phyloP scores from a whole-genome alignment of 345 rosid genomes.

The Gossypium mustelinum region DNA sequence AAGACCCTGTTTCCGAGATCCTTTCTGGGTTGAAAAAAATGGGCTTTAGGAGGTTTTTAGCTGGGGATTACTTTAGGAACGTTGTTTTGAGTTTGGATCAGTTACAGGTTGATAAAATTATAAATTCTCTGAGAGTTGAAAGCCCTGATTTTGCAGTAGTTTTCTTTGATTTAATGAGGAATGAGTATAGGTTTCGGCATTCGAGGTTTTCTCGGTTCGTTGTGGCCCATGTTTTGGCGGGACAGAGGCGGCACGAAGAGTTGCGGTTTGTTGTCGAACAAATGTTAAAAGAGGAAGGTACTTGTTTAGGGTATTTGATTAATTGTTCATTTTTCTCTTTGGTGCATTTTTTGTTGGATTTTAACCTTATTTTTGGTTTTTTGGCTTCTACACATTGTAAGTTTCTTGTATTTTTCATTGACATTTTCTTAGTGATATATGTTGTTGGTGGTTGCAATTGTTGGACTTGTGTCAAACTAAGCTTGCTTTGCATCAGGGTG shows the following conservation, averaged over 20 bases:
- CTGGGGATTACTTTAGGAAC: slow-evolving; percentile 31
- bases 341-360: not conserved
- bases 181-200: slow-evolving; percentile 49
- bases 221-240: slow-evolving; percentile 54
- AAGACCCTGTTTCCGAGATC: slow-evolving; percentile 37
- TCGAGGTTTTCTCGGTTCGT: slow-evolving; percentile 44
- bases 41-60: slow-evolving; percentile 43
- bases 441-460: not conserved
- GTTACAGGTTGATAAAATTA: slow-evolving; percentile 43
- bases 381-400: not conserved
- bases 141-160: slow-evolving; percentile 43
- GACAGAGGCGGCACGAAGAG: slow-evolving; percentile 45
- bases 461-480: not conserved
- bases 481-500: not conserved
- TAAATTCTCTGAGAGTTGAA: slow-evolving; percentile 36
- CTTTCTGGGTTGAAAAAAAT: slow-evolving; percentile 36
- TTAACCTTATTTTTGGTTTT: not conserved
- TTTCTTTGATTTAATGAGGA: slow-evolving; percentile 52
- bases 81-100: slow-evolving; percentile 36
- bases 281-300: slow-evolving; percentile 60
- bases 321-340: not conserved
- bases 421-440: not conserved
- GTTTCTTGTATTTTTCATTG: not conserved
- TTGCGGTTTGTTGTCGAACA: slow-evolving; percentile 44
- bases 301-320: not conserved